These are phyloP conservation scores for Sphagnum fallax DNA, from an alignment of 228 moss, liverwort and hornwort genomes.

Conservation along the genomic window DNA sequence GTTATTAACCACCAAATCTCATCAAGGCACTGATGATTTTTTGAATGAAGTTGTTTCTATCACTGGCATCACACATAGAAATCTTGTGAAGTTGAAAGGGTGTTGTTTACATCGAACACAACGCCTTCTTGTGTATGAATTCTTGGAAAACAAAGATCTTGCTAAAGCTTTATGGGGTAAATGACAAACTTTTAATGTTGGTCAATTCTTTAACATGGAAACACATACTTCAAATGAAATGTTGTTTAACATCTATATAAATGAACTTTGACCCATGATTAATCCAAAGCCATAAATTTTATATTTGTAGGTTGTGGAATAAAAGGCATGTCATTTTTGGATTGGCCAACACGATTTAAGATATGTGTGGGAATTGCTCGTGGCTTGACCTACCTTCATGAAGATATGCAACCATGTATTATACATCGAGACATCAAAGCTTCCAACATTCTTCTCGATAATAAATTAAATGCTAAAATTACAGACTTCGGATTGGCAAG, in stretches of 20 bases:
- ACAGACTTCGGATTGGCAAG: constrained; percentile 23
- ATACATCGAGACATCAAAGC: constrained; percentile 18
- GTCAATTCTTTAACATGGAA: background rate
- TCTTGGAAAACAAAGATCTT: constrained; percentile 16
- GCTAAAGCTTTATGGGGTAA: constrained; percentile 2
- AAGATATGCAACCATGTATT: constrained; percentile 21
- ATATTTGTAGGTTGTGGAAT: no score
- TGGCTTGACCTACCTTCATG: constrained; percentile 19
- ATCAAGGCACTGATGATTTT: constrained; percentile 6
- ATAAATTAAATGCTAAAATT: constrained; percentile 12
- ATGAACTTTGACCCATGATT: no score
- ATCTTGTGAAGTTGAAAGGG: constrained; percentile 17
- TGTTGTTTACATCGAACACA: constrained; percentile 20
- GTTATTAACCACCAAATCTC: background rate
- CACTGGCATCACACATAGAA: constrained; percentile 23
- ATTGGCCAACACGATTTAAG: constrained; percentile 13
- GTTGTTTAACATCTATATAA: no score
- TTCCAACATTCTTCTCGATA: constrained; percentile 14
- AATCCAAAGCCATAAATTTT: no score
- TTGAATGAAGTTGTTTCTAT: constrained; percentile 23
- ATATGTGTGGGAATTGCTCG: constrained; percentile 18
- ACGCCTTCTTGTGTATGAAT: constrained; percentile 18
- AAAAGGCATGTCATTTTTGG: no score
- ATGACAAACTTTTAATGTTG: background rate
- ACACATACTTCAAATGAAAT: no score